Evolutionary conservation across 495 filamentous ascomycete genomes (phyloP), one percentile per base, ranked within the genome.

Genomic region (Penicillium riverlandense): DNA sequence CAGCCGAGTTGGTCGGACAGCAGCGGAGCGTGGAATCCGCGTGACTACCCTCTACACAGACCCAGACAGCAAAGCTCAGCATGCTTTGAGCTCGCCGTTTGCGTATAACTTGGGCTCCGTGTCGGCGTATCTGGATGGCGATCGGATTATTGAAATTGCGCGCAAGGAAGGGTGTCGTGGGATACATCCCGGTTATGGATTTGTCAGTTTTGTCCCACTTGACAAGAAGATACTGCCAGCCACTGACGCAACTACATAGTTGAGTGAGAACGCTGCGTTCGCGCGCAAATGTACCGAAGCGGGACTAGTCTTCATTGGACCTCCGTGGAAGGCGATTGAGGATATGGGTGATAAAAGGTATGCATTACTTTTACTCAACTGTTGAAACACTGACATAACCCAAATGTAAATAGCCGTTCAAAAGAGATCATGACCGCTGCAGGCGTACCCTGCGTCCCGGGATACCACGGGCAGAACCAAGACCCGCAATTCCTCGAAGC

Each of bases 301-400:
- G 29, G 94, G 94, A 3, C 69, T 99, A 37, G 81, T 89, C 32
- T 99, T 99, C 57, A 95, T 97, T 56, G 92, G 92, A 0, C 92
- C 92, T 10, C 90, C 92, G 29, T 86, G 84, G 65, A 75, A 83
- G 47, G 94, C 94, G 7, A 99, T 99, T 65, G 87, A 91, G 51
- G 86, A 90, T 31, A 97, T 99, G 92, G 92, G 92, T 34, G 88
- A 96, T 60, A 99, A 99, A 70, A 89, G 85, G 66, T 82, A 77
- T 30, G 56, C 11, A 3, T 10, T 33, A 27, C 14, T 9, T 10
- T 3, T 11, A 8, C 28, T 15, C 22, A 11, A 13, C n/a, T n/a
- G 6, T 9, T 29, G 13, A 29, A 2, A 10, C 43, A 8, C 6
- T 37, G 22, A 22, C 3, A 34, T 45, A 29, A 37, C 37, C 54